Conservation (phyloP, 345 rosid genomes). For the Lumnitzera littorea region DNA sequence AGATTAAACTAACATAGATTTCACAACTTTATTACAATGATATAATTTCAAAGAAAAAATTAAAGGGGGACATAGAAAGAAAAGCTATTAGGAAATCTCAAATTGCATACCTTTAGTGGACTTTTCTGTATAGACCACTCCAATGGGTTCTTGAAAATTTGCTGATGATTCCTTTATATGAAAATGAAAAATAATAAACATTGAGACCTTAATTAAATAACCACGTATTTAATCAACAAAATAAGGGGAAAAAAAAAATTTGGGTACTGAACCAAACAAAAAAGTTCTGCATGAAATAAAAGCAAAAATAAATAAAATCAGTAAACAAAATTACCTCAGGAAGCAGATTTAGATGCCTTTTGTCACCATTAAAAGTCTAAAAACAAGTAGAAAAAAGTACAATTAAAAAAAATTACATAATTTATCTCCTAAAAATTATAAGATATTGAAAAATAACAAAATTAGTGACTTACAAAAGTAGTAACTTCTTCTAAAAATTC, state of each 20-base stretch:
- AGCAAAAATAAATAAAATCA: too few species aligned
- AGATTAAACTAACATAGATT: background rate
- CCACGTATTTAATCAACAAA: background rate
- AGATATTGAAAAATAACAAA: background rate
- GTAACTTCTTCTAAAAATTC: slow-evolving; percentile 67
- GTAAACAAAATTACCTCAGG: slow-evolving; percentile 41
- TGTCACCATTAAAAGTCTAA: slow-evolving; percentile 50
- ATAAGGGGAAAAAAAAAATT: background rate
- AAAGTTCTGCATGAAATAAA: background rate
- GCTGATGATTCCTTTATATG: slow-evolving; percentile 44
- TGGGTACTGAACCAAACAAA: background rate
- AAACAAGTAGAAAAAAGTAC: slow-evolving; percentile 2
- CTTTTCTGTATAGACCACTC: slow-evolving; percentile 46
- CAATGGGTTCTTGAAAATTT: slow-evolving; percentile 40
- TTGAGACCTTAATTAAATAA: slow-evolving; percentile 19
- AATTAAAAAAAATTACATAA: slow-evolving; percentile 4
- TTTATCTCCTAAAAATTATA: background rate
- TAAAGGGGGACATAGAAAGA: background rate
- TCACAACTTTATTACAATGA: background rate
- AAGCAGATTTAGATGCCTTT: slow-evolving; percentile 54
- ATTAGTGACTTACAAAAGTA: slow-evolving; percentile 40
- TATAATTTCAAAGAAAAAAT: background rate
- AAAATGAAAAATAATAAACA: slow-evolving; percentile 12
- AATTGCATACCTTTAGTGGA: slow-evolving; percentile 24
- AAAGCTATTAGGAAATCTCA: background rate